Conservation (phyloP, 1,284 basidiomycete species). For the Baeospora myosura region DNA sequence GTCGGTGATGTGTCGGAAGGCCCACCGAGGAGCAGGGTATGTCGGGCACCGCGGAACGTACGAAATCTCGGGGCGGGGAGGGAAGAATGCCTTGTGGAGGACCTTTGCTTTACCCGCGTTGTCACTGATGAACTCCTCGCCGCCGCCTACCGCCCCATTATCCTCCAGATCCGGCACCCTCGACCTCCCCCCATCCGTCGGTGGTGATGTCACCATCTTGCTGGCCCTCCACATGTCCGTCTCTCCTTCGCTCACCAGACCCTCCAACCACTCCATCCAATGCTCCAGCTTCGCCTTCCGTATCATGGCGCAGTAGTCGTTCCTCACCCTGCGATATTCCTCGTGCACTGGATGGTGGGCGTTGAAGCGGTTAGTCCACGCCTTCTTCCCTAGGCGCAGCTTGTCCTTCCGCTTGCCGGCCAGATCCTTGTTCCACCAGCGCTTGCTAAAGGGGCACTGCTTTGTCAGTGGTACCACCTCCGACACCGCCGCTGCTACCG, state of each 20-base stretch:
- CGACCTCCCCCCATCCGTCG: slow-evolving; percentile 4
- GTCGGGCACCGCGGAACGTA: not conserved
- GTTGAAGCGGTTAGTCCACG: not conserved
- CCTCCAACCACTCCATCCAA: not conserved
- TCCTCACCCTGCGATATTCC: not conserved
- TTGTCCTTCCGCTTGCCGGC: not conserved
- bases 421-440: not conserved
- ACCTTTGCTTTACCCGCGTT: slow-evolving; percentile 1
- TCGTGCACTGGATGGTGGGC: not conserved
- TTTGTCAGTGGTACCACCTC: not conserved
- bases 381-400: not conserved
- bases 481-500: not conserved
- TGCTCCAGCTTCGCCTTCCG: not conserved
- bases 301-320: not conserved
- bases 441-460: not conserved
- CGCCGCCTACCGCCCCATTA: not conserved
- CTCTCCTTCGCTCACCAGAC: not conserved
- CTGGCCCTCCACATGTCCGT: not conserved
- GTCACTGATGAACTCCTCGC: slow-evolving; percentile 12
- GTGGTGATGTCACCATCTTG: not conserved
- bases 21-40: not conserved
- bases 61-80: slow-evolving; percentile 3
- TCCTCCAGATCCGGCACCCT: slow-evolving; percentile 1
- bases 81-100: slow-evolving; percentile 7
- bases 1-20: not conserved